Evolutionary conservation across 2,329 filamentous ascomycete genomes (phyloP), one percentile per base, ranked within the genome.

Genomic region (Escovopsis weberi): DNA sequence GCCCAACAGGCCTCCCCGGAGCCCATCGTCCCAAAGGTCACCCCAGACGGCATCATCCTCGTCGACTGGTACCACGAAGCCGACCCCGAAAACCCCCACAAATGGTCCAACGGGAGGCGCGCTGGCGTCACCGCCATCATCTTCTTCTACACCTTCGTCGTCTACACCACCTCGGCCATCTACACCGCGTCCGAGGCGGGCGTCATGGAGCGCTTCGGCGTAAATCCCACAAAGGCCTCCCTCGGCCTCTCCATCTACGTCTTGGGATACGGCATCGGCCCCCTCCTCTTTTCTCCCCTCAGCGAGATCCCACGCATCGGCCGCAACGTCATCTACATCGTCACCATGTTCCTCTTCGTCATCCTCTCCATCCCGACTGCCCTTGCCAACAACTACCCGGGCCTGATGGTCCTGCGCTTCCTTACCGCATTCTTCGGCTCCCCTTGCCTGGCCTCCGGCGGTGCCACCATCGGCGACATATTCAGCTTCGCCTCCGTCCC

Each of bases 331-430:
- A 72, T 80, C 6, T 85, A 85, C 57, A 71, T 82, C 33, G 56
- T 73, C 49, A 80, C 79, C 9, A 80, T 85, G 62, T 71, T 72
- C 45, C 62, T 85, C 26, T 85, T 84, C 55, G 74, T 81, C 39
- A 69, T 84, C 46, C 58, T 85, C 10, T 75, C 71, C 6, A 69
- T 85, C 12, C 79, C 80, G 0, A 74, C 78, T 0, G 75, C 78
- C 0, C 56, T 84, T 0, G 75, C 75, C 4, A 59, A 71, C 37
- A 81, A 78, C 60, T 81, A 78, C 41, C 61, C 73, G 0, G 77
- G 77, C 0, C 64, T 85, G 9, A 67, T 82, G 51, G 74, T 80
- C 2, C 63, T 79, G 3, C 69, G 78, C 1, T 81, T 81, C 58
- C 58, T 82, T 4, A 74, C 75, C 45, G 78, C 77, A 2, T 78